Percentiles rank a stretch among this genome's conserved stretches.
phyloP scores from a whole-genome alignment of 1,139 yeast species.

The Blastobotrys ciferrii region DNA sequence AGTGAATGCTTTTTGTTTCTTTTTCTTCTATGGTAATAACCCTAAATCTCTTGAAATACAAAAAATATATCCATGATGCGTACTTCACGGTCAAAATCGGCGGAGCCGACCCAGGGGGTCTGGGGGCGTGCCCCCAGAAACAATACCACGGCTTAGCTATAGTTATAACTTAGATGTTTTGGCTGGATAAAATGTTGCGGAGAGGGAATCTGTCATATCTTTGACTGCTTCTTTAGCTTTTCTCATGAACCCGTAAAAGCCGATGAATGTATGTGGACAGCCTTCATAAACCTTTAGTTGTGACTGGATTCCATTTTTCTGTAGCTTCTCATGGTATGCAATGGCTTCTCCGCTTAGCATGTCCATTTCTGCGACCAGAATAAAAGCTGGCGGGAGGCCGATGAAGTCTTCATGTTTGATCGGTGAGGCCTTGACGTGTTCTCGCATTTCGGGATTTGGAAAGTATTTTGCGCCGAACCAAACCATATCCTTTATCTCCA shows the following conservation, averaged over 20 bases:
- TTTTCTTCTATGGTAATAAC: no score
- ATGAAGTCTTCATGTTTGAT: slow-evolving; percentile 7
- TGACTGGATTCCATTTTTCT: slow-evolving; percentile 9
- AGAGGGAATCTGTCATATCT: not conserved
- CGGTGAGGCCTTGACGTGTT: slow-evolving; percentile 14
- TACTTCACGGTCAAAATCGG: no score
- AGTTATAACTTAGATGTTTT: not conserved
- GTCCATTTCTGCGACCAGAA: slow-evolving; percentile 13
- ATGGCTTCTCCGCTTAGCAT: slow-evolving; percentile 13
- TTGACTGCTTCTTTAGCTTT: slow-evolving; percentile 6
- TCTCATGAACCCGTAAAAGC: slow-evolving; percentile 3
- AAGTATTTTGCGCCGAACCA: slow-evolving; percentile 9
- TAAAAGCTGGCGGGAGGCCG: slow-evolving; percentile 10
- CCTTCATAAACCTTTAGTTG: slow-evolving; percentile 11
- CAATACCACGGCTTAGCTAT: no score
- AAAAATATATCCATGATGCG: no score
- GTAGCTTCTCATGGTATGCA: slow-evolving; percentile 11
- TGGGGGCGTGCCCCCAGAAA: no score
- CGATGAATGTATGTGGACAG: slow-evolving; percentile 13
- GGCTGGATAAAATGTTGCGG: not conserved
- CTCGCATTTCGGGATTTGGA: not conserved
- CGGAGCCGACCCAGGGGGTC: no score
- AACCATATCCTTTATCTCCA: slow-evolving; percentile 3
- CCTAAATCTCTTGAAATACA: no score
- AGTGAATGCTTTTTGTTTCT: no score